Evolutionary conservation across 225 moss, liverwort and hornwort genomes (phyloP).

Genomic region (Polytrichum formosum): DNA sequence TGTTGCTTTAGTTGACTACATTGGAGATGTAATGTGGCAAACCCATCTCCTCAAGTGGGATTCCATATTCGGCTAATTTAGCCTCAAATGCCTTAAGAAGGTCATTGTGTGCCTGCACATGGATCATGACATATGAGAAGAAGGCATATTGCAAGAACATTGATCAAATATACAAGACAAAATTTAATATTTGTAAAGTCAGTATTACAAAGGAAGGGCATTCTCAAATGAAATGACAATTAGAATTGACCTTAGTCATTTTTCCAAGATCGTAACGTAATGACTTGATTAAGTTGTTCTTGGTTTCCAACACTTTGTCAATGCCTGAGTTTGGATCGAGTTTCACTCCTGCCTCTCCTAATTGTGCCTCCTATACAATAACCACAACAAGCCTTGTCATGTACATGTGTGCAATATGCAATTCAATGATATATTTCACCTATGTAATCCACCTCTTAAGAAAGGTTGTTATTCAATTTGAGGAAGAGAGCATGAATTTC

Average conservation of each 20-base stretch:
- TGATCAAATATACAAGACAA: background rate
- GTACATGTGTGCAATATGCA: too few relatives aligned
- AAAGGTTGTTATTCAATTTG: too few relatives aligned
- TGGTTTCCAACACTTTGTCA: constrained; percentile 50
- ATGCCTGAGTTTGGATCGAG: constrained; percentile 33
- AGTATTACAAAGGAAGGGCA: background rate
- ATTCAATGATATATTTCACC: too few relatives aligned
- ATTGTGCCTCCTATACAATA: constrained; percentile 62
- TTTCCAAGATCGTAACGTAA: constrained; percentile 81
- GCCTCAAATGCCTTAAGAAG: constrained; percentile 74
- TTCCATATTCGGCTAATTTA: constrained; percentile 77
- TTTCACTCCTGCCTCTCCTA: constrained; percentile 52
- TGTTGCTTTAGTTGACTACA: constrained; percentile 5
- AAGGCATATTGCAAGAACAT: background rate
- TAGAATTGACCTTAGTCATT: constrained; percentile 55
- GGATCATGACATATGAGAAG: background rate
- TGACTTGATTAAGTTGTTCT: constrained; percentile 77
- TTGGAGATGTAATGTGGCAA: constrained; percentile 82
- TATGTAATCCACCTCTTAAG: too few relatives aligned
- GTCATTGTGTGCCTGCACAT: constrained; percentile 67
- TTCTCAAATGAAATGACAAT: background rate
- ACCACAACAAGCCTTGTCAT: too few relatives aligned
- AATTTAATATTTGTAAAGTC: background rate
- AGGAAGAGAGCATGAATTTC: too few relatives aligned
- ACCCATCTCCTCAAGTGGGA: constrained; percentile 90